phyloP scores from a whole-genome alignment of 1,139 yeast species.

The Meyerozyma sp. region DNA sequence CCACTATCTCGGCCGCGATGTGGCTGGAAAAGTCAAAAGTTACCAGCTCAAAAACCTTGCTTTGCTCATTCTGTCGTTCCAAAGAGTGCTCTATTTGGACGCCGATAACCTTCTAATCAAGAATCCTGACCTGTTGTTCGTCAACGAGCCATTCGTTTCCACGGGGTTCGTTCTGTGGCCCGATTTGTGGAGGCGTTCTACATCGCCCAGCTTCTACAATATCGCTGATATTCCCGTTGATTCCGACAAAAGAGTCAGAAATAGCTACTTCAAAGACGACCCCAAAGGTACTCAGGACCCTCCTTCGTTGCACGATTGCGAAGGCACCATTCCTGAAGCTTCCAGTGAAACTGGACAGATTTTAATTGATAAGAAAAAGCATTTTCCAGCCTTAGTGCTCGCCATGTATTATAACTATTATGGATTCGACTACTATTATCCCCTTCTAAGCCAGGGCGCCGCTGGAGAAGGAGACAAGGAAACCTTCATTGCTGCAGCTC shows the following conservation, averaged over 20 bases:
- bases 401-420: constrained; percentile 52
- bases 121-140: constrained; percentile 29
- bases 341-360: constrained; percentile 60
- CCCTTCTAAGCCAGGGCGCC: constrained; percentile 50
- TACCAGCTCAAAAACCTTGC: constrained; percentile 32
- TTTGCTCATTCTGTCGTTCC: constrained; percentile 27
- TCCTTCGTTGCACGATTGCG: constrained; percentile 41
- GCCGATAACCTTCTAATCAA: constrained; percentile 31
- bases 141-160: constrained; percentile 24
- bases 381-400: constrained; percentile 44
- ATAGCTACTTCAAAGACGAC: constrained; percentile 25
- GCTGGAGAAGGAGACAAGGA: constrained; percentile 65
- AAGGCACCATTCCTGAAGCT: constrained; percentile 55
- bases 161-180: constrained; percentile 33
- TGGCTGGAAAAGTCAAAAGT: constrained; percentile 18
- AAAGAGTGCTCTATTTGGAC: constrained; percentile 29
- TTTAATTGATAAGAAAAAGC: constrained; percentile 45
- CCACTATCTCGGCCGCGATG: constrained; percentile 21
- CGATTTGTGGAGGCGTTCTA: constrained; percentile 37
- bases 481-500: constrained; percentile 58
- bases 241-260: constrained; percentile 15
- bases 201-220: constrained; percentile 28
- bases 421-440: constrained; percentile 52
- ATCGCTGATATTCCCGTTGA: constrained; percentile 23
- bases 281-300: constrained; percentile 15